Evolutionary conservation across 75 land plant species (phyloP), one percentile per base, ranked within the genome.

Genomic region (Sequoia sempervirens): DNA sequence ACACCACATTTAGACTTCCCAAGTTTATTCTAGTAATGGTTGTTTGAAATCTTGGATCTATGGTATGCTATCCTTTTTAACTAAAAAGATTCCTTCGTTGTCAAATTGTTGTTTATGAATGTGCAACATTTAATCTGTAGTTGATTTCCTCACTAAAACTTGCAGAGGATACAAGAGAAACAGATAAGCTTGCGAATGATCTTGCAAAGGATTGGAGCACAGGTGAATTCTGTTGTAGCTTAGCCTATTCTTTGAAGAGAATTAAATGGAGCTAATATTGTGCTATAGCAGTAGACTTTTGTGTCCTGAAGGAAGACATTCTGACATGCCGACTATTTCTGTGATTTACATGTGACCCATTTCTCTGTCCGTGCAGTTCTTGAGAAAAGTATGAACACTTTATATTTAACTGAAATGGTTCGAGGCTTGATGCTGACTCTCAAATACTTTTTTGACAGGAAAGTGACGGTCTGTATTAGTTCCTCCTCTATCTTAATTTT

Each of bases 371-470:
- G 83, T 91, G 50, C 92, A 97, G 99, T 97, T 82, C 92, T 97
- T 88, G 98, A 97, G 73, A 89, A 90, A 79, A 97, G 93, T 85
- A 91, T 96, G 84, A 94, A 90, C 82, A 94, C 98, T 30, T 85
- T 97, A 36, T 97, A 93, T 80, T 87, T 97, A 81, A 91, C 99
- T 80, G 99, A 97, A 87, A 91, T 94, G 93, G 89, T 91, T 52
- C 90, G 99, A 52, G 99, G 99, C 86, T 84, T 97, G 91, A 82
- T 75, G 81, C 84, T 97, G 84, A 93, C 97, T 36, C 93, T 97
- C 43, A 97, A 96, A 84, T 96, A 97, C 84, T 97, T 97, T 92
- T 96, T 96, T 87, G 99, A 97, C 9, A 85, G 66, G 82, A 96
- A 96, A 91, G 98, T 97, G 28, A 96, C 99, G n/a, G 99, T 96